Evolutionary conservation across 1,139 yeast species (phyloP).

Genomic region (Debaryomyces nepalensis): DNA sequence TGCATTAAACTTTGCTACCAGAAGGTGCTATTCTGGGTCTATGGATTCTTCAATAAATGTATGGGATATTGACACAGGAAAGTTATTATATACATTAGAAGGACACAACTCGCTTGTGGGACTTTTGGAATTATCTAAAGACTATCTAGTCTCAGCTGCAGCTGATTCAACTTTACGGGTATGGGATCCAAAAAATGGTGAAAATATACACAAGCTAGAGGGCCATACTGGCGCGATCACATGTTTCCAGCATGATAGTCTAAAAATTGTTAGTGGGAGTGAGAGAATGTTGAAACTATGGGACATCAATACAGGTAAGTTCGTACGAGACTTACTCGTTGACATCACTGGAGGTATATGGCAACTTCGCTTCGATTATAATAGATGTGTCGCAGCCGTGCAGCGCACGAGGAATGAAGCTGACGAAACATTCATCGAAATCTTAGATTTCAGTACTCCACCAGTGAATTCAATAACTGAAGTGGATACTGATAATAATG

Average conservation of each 20-base stretch:
- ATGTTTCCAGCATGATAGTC: constrained; percentile 89
- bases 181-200: constrained; percentile 88
- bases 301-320: constrained; percentile 79
- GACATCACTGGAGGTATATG: constrained; percentile 87
- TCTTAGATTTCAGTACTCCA: constrained; percentile 75
- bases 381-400: constrained; percentile 93
- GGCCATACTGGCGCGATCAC: constrained; percentile 92
- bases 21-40: constrained; percentile 88
- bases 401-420: constrained; percentile 53
- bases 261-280: constrained; percentile 86
- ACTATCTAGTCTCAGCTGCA: constrained; percentile 90
- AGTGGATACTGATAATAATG: not conserved
- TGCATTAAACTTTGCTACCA: constrained; percentile 73
- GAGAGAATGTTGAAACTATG: constrained; percentile 81
- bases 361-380: constrained; percentile 89
- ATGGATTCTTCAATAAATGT: constrained; percentile 88
- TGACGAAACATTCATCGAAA: constrained; percentile 72
- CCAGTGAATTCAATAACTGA: constrained; percentile 7
- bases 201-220: constrained; percentile 67
- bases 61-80: constrained; percentile 86
- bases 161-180: constrained; percentile 91
- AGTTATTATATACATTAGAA: constrained; percentile 63
- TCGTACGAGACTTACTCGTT: constrained; percentile 72
- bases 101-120: constrained; percentile 95
- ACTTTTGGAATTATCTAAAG: constrained; percentile 73